Evolutionary conservation across 2,329 filamentous ascomycete genomes (phyloP), one percentile per base, ranked within the genome.

Genomic region (Tolypocladium inflatum): DNA sequence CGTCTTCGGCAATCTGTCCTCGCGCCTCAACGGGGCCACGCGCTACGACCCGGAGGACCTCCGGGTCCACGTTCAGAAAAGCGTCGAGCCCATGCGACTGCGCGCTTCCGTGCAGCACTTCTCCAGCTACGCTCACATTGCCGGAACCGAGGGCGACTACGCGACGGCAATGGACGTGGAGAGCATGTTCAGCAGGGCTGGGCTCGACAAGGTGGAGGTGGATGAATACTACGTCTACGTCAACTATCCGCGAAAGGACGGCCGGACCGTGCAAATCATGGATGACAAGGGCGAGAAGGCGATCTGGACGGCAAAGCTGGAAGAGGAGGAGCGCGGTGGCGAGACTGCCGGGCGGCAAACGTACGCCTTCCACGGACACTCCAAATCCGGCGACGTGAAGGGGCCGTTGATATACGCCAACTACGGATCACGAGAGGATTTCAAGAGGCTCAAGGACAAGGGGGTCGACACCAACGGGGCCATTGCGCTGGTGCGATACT

Each of bases 381-480:
- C 92, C 21, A 91, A 89, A 68, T 82, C 88, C 0, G 94, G 92
- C 50, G 89, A 94, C 66, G 91, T 93, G 42, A 89, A 83, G 33
- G 94, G 94, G 0, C 92, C 89, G 23, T 72, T 97, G 51, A 83
- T 99, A 1, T 99, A 96, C 70, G 93, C 88, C 56, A 97, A 97
- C 73, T 96, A 92, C 67, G 95, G 94, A 15, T 88, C 90, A 50
- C 82, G 85, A 55, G 85, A 90, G 50, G 94, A 99, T 70, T 97
- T 95, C 70, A 80, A 88, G 68, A 76, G 73, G 57, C 76, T 99
- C 35, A 77, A 81, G 59, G 85, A 91, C 57, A 82, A 82, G 62
- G 89, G 87, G 0, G 80, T 97, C 60, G 80, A 88, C 35, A 81
- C 90, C 1, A 82, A 87, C 55, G 92, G 90, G 15, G 86, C 91